phyloP scores from a whole-genome alignment of 164 flowering plant species.

The Sedum album region DNA sequence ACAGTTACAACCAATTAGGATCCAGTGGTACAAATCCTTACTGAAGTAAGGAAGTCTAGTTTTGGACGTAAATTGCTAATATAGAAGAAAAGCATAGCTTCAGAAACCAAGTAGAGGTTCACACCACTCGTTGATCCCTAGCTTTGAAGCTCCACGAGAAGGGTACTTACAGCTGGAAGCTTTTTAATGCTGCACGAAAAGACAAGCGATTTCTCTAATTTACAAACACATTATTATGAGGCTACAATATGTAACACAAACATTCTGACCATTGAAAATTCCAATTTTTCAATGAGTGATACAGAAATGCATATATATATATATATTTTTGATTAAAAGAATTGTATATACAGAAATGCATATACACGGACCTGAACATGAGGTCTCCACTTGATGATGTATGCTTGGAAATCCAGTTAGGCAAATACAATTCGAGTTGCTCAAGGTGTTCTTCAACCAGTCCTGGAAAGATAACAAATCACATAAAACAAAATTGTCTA shows the following conservation, averaged over 20 bases:
- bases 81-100: no score
- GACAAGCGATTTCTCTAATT: neutral
- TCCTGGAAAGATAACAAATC: slow-evolving; percentile 21
- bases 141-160: neutral
- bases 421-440: slow-evolving; percentile 48
- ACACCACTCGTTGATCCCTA: neutral
- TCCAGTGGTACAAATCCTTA: no score
- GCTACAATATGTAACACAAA: neutral
- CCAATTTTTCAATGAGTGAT: neutral
- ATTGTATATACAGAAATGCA: no score
- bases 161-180: neutral
- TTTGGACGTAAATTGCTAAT: no score
- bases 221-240: neutral
- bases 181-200: neutral
- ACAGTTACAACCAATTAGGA: no score
- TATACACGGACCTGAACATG: slow-evolving; percentile 34
- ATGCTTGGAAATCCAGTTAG: slow-evolving; percentile 57
- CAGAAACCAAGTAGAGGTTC: no score
- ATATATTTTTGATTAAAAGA: no score
- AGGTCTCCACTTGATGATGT: slow-evolving; percentile 43
- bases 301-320: neutral
- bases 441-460: slow-evolving; percentile 52
- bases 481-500: neutral
- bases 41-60: no score
- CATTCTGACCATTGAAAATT: neutral